Percentiles rank a stretch among this genome's conserved stretches.
Evolutionary conservation across 2,329 filamentous ascomycete genomes (phyloP).

Genomic region (Pseudonectria foliicola): DNA sequence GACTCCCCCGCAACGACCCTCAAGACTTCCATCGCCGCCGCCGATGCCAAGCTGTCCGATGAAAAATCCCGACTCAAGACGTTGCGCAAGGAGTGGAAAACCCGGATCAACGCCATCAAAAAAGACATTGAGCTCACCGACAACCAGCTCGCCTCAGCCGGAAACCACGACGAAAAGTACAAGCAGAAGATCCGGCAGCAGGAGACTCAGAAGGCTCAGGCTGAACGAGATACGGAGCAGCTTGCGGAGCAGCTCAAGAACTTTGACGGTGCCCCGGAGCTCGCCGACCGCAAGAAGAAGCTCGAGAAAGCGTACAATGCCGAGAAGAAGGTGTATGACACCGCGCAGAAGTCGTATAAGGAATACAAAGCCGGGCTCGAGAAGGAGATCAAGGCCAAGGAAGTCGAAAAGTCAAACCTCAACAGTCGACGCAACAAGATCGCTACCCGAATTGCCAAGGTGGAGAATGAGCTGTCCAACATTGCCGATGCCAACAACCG

Average conservation of each 20-base stretch:
- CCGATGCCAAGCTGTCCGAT: slow-evolving; percentile 63
- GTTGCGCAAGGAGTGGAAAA: slow-evolving; percentile 67
- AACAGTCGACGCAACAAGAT: slow-evolving; percentile 68
- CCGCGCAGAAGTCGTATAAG: slow-evolving; percentile 46
- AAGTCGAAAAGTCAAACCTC: slow-evolving; percentile 55
- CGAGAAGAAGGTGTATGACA: slow-evolving; percentile 55
- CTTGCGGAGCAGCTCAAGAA: slow-evolving; percentile 54
- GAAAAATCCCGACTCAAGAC: slow-evolving; percentile 63
- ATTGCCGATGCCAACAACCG: slow-evolving; percentile 62
- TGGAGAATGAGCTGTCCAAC: slow-evolving; percentile 64
- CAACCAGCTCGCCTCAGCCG: slow-evolving; percentile 58
- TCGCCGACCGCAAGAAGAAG: slow-evolving; percentile 49
- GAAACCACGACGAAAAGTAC: slow-evolving; percentile 68
- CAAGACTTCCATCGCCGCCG: slow-evolving; percentile 66
- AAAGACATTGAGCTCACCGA: slow-evolving; percentile 68
- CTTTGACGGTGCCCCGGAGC: slow-evolving; percentile 57
- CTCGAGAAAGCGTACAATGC: slow-evolving; percentile 45
- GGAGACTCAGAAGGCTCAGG: slow-evolving; percentile 63
- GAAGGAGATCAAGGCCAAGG: slow-evolving; percentile 53
- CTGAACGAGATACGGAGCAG: slow-evolving; percentile 47
- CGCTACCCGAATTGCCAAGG: slow-evolving; percentile 61
- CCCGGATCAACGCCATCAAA: slow-evolving; percentile 56
- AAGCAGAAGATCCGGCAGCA: slow-evolving; percentile 70
- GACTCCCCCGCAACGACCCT: slow-evolving; percentile 72
- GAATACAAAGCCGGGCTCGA: slow-evolving; percentile 55